A percentile compares a stretch with the other conserved stretches of the same genome.
Conservation (phyloP, 2,329 filamentous ascomycete species). For the Ilyonectria mors-panacis region DNA sequence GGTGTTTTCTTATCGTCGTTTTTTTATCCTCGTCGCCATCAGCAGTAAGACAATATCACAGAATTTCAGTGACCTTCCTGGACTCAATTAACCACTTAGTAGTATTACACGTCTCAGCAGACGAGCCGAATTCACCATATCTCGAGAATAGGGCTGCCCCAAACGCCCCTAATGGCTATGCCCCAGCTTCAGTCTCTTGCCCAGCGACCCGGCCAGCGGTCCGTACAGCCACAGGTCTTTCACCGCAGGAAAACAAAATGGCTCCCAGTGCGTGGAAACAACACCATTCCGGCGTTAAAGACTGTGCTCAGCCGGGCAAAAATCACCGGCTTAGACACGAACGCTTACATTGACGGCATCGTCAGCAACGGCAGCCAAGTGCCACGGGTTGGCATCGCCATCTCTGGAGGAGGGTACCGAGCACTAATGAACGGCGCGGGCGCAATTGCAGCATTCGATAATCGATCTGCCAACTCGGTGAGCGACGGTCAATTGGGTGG, state of each 20-base stretch:
- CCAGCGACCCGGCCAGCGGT: constrained; percentile 22
- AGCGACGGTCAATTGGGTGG: constrained; percentile 70
- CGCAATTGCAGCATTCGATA: constrained; percentile 80
- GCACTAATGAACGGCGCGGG: constrained; percentile 85
- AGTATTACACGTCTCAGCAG: neutral
- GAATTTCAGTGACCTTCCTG: neutral
- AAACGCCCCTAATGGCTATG: constrained; percentile 32
- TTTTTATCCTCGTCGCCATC: neutral
- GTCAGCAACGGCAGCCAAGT: constrained; percentile 73
- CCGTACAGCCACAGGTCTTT: constrained; percentile 20
- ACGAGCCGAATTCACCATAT: neutral
- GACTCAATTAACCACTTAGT: neutral
- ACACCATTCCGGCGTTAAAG: constrained; percentile 79
- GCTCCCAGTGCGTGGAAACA: constrained; percentile 76
- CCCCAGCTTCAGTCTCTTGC: constrained; percentile 24
- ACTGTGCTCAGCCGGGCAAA: constrained; percentile 77
- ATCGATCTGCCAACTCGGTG: constrained; percentile 73
- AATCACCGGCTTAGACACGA: constrained; percentile 79
- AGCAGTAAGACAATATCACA: neutral
- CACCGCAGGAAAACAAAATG: constrained; percentile 60
- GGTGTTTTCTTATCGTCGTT: neutral
- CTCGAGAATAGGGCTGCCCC: constrained; percentile 15
- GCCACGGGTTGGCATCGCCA: constrained; percentile 75
- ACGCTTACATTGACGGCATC: constrained; percentile 74
- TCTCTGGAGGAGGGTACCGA: constrained; percentile 85